A percentile compares a stretch with the other conserved stretches of the same genome.
phyloP scores from a whole-genome alignment of 768 basidiomycete genomes.

The Hortiboletus campestris region DNA sequence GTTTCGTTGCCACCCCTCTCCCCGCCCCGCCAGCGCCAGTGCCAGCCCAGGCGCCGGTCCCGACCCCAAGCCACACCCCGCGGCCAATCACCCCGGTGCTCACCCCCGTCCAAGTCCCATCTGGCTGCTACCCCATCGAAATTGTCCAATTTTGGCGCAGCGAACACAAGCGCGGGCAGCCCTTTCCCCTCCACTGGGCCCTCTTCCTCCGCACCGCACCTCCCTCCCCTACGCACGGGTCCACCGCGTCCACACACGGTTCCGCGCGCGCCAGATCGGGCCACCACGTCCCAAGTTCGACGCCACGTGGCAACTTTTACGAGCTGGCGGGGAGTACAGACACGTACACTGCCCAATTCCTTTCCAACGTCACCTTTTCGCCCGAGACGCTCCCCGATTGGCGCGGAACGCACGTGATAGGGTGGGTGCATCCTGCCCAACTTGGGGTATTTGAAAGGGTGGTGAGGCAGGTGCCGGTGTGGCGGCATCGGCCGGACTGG shows the following conservation, averaged over 20 bases:
- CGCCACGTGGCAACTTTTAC: slow-evolving; percentile 25
- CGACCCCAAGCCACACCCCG: neutral
- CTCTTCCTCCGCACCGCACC: slow-evolving; percentile 28
- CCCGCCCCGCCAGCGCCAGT: neutral
- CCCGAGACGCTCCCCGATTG: slow-evolving; percentile 17
- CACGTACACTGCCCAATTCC: slow-evolving; percentile 21
- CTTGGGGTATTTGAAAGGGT: slow-evolving; percentile 16
- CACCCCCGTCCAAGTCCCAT: slow-evolving; percentile 14
- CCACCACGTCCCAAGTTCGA: neutral
- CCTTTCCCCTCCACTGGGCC: slow-evolving; percentile 28
- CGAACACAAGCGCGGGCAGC: slow-evolving; percentile 7
- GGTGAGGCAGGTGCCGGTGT: slow-evolving; percentile 15
- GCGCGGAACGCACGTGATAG: slow-evolving; percentile 27
- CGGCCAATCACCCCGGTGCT: slow-evolving; percentile 5
- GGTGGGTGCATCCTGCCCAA: slow-evolving; percentile 16
- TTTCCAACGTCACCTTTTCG: neutral
- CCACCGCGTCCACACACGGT: neutral
- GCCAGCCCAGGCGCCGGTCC: neutral
- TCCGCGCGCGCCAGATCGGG: neutral
- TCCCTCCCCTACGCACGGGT: neutral
- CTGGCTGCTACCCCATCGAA: slow-evolving; percentile 22
- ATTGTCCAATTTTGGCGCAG: slow-evolving; percentile 31
- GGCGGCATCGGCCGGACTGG: slow-evolving; percentile 22
- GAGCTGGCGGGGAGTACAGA: slow-evolving; percentile 27
- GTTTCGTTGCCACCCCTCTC: neutral